A percentile compares a stretch with the other conserved stretches of the same genome.
Evolutionary conservation across 352 stramenopile species (phyloP).

Genomic region (Globisporangium paroecandrum): DNA sequence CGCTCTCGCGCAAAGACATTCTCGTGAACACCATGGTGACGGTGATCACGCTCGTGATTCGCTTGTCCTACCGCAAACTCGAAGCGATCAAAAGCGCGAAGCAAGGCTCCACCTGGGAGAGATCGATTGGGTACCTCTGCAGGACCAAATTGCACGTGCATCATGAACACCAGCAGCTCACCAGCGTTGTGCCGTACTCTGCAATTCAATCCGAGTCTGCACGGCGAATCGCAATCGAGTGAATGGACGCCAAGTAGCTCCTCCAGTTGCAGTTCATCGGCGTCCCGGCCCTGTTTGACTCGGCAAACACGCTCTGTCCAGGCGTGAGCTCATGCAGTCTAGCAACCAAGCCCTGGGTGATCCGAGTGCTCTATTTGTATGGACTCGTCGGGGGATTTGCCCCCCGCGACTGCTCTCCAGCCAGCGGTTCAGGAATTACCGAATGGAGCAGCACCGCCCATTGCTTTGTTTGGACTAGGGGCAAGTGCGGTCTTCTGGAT

Average conservation of each 20-base stretch:
- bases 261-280: background rate
- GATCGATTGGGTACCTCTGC: conserved; percentile 3
- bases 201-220: background rate
- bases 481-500: background rate
- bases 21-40: conserved; percentile 14
- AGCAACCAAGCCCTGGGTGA: background rate
- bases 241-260: background rate
- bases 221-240: background rate
- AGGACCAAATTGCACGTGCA: background rate
- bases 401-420: background rate
- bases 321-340: background rate
- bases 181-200: background rate
- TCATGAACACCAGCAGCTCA: background rate
- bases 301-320: background rate
- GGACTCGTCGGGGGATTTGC: background rate
- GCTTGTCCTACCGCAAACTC: conserved; percentile 2
- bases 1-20: conserved; percentile 7
- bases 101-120: background rate
- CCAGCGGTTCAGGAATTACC: background rate
- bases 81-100: background rate
- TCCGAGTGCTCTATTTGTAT: background rate
- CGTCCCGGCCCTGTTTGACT: background rate
- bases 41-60: conserved; percentile 7
- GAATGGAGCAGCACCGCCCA: too few species aligned
- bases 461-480: background rate